Percentiles rank a stretch among this genome's conserved stretches.
Evolutionary conservation across 1,284 basidiomycete species (phyloP).

Genomic region (Peniophora sp.): DNA sequence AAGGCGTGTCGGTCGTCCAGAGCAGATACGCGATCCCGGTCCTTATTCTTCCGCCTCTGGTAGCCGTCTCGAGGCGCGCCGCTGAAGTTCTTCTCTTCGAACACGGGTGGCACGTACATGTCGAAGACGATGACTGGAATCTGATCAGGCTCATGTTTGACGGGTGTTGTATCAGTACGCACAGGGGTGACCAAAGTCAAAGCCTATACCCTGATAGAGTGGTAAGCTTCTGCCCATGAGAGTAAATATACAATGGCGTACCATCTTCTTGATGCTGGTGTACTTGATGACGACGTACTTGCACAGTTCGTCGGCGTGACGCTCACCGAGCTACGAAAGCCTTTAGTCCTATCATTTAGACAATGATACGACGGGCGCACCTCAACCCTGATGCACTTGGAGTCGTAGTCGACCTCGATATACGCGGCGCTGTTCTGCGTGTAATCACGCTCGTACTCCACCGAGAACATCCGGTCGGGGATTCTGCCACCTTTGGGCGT

Average conservation of each 20-base stretch:
- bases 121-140: conserved; percentile 50
- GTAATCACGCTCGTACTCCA: conserved; percentile 38
- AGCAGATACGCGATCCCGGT: conserved; percentile 44
- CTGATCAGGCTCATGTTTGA: conserved; percentile 6
- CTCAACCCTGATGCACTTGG: conserved; percentile 49
- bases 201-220: conserved; percentile 39
- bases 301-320: conserved; percentile 33
- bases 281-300: conserved; percentile 42
- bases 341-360: not conserved
- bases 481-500: conserved; percentile 12
- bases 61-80: conserved; percentile 10
- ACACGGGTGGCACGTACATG: conserved; percentile 39
- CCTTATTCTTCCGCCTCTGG: conserved; percentile 14
- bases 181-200: conserved; percentile 32
- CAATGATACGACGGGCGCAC: not conserved
- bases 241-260: no score
- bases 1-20: conserved; percentile 40
- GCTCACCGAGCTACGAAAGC: conserved; percentile 39
- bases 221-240: no score
- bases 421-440: conserved; percentile 32
- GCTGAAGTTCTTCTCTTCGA: conserved; percentile 47
- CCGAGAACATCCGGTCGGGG: conserved; percentile 42
- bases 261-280: conserved; percentile 43
- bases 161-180: conserved; percentile 7
- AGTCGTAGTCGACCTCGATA: conserved; percentile 50